These are phyloP conservation scores for Suhomyces coccinellae DNA, from an alignment of 1,139 yeast species.

Conservation along the genomic window DNA sequence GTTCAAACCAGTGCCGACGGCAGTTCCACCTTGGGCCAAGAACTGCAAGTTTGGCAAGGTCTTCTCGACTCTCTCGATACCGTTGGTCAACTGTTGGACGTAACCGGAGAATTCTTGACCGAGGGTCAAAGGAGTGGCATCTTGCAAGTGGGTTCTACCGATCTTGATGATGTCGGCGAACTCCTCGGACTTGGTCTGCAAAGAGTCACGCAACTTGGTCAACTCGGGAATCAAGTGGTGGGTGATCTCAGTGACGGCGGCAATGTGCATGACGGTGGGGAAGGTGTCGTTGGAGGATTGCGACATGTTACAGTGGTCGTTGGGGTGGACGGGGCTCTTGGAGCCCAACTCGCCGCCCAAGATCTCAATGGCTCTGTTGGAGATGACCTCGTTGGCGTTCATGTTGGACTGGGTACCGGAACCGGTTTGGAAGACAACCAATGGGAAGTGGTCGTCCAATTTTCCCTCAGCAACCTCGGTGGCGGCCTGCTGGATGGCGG, in stretches of 20 bases:
- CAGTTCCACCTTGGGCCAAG: conserved; percentile 26
- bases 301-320: conserved; percentile 25
- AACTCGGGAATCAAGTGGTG: conserved; percentile 21
- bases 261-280: conserved; percentile 26
- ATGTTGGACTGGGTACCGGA: conserved; percentile 25
- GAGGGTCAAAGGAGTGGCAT: conserved; percentile 24
- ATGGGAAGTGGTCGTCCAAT: conserved; percentile 22
- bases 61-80: conserved; percentile 21
- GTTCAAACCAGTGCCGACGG: conserved; percentile 25
- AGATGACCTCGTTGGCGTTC: conserved; percentile 25
- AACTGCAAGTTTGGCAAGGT: conserved; percentile 21
- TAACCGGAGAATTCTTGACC: conserved; percentile 25
- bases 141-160: conserved; percentile 25
- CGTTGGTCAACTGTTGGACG: conserved; percentile 23
- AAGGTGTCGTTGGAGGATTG: conserved; percentile 24
- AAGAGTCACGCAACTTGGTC: conserved; percentile 20
- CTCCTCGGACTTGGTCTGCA: conserved; percentile 20
- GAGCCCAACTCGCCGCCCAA: conserved; percentile 24
- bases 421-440: conserved; percentile 26
- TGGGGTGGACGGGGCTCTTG: conserved; percentile 24
- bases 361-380: conserved; percentile 24
- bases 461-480: conserved; percentile 22
- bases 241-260: conserved; percentile 22
- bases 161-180: conserved; percentile 22
- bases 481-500: conserved; percentile 22